Conservation (phyloP, 2,329 filamentous ascomycete species). For the Stylonectria norvegica region DNA sequence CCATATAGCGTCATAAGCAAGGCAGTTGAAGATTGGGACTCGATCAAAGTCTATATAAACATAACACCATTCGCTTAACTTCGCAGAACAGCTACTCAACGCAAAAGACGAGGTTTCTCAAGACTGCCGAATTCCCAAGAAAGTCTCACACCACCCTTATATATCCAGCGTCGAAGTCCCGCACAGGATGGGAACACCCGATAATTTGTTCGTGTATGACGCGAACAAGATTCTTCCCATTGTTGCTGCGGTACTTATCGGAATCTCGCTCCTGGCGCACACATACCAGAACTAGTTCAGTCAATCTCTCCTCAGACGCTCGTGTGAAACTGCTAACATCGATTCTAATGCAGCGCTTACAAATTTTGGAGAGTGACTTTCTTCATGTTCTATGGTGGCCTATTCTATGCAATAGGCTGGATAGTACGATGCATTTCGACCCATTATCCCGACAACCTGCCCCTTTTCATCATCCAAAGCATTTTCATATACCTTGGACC, state of each 20-base stretch:
- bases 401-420: constrained; percentile 23
- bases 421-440: constrained; percentile 18
- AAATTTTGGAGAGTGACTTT: constrained; percentile 26
- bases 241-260: constrained; percentile 17
- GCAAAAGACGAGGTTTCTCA: no score
- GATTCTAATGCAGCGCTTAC: constrained; percentile 7
- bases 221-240: constrained; percentile 23
- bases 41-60: no score
- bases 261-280: constrained; percentile 16
- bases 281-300: constrained; percentile 18
- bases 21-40: no score
- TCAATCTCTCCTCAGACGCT: no score
- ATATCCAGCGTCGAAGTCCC: no score
- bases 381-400: constrained; percentile 25
- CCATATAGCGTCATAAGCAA: no score
- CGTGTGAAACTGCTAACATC: constrained; percentile 4
- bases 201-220: constrained; percentile 24
- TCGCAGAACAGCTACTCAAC: no score
- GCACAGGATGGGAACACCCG: constrained; percentile 14
- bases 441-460: constrained; percentile 17
- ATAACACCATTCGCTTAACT: no score
- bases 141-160: no score
- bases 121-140: no score
- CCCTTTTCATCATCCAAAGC: constrained; percentile 23
- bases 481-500: constrained; percentile 25